phyloP scores from a whole-genome alignment of 352 stramenopile species.

The Pythium guiyangense region DNA sequence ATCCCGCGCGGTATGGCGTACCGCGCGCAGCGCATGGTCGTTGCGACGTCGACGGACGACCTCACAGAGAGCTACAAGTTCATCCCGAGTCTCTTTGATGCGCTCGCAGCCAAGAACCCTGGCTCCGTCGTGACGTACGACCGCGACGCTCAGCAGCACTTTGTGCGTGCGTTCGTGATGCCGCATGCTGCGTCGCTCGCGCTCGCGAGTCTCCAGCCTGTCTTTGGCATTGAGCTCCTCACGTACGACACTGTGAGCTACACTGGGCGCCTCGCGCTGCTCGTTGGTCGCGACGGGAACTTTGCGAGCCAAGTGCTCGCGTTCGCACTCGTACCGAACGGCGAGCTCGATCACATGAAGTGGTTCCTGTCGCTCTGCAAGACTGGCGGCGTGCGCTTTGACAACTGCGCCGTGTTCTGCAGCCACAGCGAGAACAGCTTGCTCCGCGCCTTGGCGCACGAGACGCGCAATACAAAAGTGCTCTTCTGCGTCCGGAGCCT shows the following conservation, averaged over 20 bases:
- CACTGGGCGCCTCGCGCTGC: conserved; percentile 47
- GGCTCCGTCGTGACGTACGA: conserved; percentile 59
- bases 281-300: conserved; percentile 65
- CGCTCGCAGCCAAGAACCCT: conserved; percentile 71
- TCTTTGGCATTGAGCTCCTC: conserved; percentile 70
- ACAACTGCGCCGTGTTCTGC: conserved; percentile 57
- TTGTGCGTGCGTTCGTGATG: conserved; percentile 75
- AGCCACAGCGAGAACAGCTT: conserved; percentile 61
- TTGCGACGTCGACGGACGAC: conserved; percentile 70
- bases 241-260: conserved; percentile 69
- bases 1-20: conserved; percentile 82
- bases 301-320: conserved; percentile 62
- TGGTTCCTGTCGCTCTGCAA: conserved; percentile 68
- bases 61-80: conserved; percentile 85
- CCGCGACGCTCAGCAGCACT: conserved; percentile 55
- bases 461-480: conserved; percentile 56
- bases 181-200: conserved; percentile 46
- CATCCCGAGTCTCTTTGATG: conserved; percentile 65
- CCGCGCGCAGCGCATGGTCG: conserved; percentile 64
- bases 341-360: conserved; percentile 68
- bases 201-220: conserved; percentile 55
- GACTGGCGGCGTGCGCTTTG: conserved; percentile 45
- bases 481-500: conserved; percentile 75
- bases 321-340: conserved; percentile 62
- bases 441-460: conserved; percentile 53